Evolutionary conservation across 192 early-diverging fungal genomes (phyloP).

Genomic region (Backusella liffmaniae): DNA sequence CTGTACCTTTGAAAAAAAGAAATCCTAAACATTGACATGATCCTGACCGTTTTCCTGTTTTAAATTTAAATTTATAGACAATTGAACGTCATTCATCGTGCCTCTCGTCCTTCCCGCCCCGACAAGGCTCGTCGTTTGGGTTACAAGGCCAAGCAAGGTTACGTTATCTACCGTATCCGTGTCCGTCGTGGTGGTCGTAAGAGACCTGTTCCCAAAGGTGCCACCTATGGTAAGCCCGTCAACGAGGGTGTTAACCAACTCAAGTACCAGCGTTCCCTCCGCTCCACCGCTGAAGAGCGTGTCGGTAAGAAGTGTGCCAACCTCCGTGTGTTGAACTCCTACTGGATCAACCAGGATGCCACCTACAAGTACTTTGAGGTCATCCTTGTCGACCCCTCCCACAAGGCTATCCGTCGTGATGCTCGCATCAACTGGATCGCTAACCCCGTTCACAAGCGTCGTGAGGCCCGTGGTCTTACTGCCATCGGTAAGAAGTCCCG

Average conservation of each 20-base stretch:
- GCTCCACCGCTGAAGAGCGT: no score
- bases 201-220: constrained; percentile 95
- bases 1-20: background rate
- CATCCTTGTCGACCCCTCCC: constrained; percentile 94
- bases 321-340: constrained; percentile 99
- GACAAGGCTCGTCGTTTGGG: constrained; percentile 99
- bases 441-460: constrained; percentile 89
- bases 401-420: constrained; percentile 98
- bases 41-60: background rate
- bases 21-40: background rate
- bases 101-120: constrained; percentile 95
- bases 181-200: constrained; percentile 99
- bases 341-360: constrained; percentile 99
- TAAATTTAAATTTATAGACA: constrained; percentile 52
- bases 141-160: constrained; percentile 99
- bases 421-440: constrained; percentile 99
- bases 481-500: no score
- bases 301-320: no score
- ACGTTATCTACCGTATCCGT: constrained; percentile 97
- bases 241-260: no score
- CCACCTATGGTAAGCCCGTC: constrained; percentile 96
- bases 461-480: no score
- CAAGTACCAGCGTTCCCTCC: no score
- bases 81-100: constrained; percentile 97
- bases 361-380: constrained; percentile 99